Evolutionary conservation across 164 flowering plant species (phyloP), one percentile per base, ranked within the genome.

Genomic region (Aristolochia fimbriata): DNA sequence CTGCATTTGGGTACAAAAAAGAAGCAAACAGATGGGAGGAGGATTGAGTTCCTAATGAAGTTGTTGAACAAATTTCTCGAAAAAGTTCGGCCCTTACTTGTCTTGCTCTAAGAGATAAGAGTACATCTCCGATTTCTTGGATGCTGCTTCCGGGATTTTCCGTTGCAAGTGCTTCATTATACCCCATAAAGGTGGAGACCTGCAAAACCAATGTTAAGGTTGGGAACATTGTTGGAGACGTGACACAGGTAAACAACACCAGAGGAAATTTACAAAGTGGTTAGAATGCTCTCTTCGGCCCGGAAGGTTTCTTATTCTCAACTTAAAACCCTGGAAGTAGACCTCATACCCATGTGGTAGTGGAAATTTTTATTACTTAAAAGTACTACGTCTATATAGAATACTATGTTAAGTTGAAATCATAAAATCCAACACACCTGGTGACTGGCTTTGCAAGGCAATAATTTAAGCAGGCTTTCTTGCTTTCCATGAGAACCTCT

Each of bases 101-200:
- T 86, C 90, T 72, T 86, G 76, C 58, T 81, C 88, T 50, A 93
- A 64, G 55, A 93, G 85, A 72, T 84, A 79, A 51, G 82, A 84
- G 68, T 86, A 87, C 85, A 79, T 82, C 78, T 89, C 91, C 19
- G 83, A 81, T 76, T 93, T 93, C 75, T 75, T 78, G 3, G 82
- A 75, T 50, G 90, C 88, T 57, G 78, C 77, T 67, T 89, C 96
- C 22, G 94, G 97, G 54, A 93, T 81, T 77, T 81, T 88, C 71
- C 80, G 83, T 70, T 78, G 67, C 37, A 93, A 76, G 71, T 81
- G 85, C 80, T 83, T 87, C 94, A 89, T 87, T 16, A 71, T 82
- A 69, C 96, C 98, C 94, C 96, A 87, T 0, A 74, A 65, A 19
- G 94, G 90, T 69, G 94, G 83, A 71, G 77, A 65, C 77, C 98